These are phyloP conservation scores for Colletotrichum melonis DNA, from an alignment of 2,329 filamentous ascomycete genomes.

Conservation along the genomic window DNA sequence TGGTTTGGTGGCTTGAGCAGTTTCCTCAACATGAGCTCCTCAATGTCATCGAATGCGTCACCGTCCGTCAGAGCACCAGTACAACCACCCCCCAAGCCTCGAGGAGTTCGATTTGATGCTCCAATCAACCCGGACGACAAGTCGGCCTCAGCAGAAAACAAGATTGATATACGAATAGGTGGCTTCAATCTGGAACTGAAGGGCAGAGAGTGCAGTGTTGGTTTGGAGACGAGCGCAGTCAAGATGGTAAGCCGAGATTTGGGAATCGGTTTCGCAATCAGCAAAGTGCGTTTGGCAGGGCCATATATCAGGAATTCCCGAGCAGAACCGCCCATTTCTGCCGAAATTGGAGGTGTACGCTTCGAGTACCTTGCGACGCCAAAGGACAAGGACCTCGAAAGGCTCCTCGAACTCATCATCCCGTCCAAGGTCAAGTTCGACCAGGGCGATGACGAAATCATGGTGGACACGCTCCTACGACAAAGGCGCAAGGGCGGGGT, in stretches of 20 bases:
- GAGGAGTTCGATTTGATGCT: conserved; percentile 69
- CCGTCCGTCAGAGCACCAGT: conserved; percentile 50
- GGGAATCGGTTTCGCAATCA: conserved; percentile 78
- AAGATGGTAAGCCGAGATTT: conserved; percentile 83
- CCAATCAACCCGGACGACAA: conserved; percentile 61
- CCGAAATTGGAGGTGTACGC: conserved; percentile 74
- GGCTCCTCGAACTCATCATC: conserved; percentile 85
- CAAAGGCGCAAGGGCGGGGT: conserved; percentile 90
- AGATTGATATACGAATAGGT: conserved; percentile 81
- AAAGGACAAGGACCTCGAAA: conserved; percentile 82
- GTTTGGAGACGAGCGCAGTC: conserved; percentile 81
- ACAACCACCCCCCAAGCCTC: conserved; percentile 57
- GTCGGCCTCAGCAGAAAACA: conserved; percentile 64
- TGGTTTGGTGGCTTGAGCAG: conserved; percentile 94
- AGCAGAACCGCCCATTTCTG: conserved; percentile 69
- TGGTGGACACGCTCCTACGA: conserved; percentile 89
- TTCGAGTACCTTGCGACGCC: conserved; percentile 80
- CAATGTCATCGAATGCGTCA: conserved; percentile 80
- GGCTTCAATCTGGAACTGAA: conserved; percentile 82
- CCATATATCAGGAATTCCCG: conserved; percentile 69
- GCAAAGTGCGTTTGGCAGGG: conserved; percentile 79
- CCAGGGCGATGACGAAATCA: conserved; percentile 89
- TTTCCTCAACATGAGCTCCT: conserved; percentile 88
- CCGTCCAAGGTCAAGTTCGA: conserved; percentile 91
- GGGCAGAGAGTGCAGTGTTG: conserved; percentile 80